phyloP scores from a whole-genome alignment of 176 grass and related monocot genomes.

The Melocanna baccifera region DNA sequence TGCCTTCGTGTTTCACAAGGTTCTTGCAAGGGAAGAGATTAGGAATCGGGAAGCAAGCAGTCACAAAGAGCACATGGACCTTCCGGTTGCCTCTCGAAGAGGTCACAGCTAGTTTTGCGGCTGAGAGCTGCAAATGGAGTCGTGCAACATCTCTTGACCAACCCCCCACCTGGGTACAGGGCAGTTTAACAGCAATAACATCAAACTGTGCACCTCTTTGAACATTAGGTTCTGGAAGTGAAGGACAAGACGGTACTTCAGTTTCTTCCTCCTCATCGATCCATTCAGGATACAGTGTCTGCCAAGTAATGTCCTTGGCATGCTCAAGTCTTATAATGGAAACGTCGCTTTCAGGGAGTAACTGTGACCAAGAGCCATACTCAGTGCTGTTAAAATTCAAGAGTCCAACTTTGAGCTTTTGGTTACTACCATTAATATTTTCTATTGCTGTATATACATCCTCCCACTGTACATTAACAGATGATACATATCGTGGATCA shows the following conservation, averaged over 20 bases:
- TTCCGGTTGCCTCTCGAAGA: slow-evolving; percentile 36
- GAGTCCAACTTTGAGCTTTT: slow-evolving; percentile 58
- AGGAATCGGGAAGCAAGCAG: slow-evolving; percentile 73
- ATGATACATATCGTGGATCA: slow-evolving; percentile 67
- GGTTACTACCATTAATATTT: slow-evolving; percentile 18
- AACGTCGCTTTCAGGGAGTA: slow-evolving; percentile 46
- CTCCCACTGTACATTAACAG: slow-evolving; percentile 52
- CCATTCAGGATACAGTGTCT: slow-evolving; percentile 83
- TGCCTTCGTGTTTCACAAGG: slow-evolving; percentile 69
- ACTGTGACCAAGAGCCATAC: slow-evolving; percentile 52
- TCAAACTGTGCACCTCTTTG: slow-evolving; percentile 48
- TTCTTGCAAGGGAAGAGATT: slow-evolving; percentile 90
- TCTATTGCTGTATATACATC: slow-evolving; percentile 47
- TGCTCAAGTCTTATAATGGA: slow-evolving; percentile 66
- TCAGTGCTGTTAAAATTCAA: slow-evolving; percentile 86
- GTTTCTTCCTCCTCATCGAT: slow-evolving; percentile 86
- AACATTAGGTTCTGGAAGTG: slow-evolving; percentile 52
- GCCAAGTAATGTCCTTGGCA: slow-evolving; percentile 64
- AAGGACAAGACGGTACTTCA: slow-evolving; percentile 48
- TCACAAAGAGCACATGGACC: slow-evolving; percentile 76
- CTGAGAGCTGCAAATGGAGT: slow-evolving; percentile 83
- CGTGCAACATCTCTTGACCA: slow-evolving; percentile 88
- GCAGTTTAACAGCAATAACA: slow-evolving; percentile 65
- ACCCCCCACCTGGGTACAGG: slow-evolving; percentile 45
- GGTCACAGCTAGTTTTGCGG: slow-evolving; percentile 62